Percentiles rank a stretch among this genome's conserved stretches.
phyloP scores from a whole-genome alignment of 768 basidiomycete species.

The Pleurotus eryngii region DNA sequence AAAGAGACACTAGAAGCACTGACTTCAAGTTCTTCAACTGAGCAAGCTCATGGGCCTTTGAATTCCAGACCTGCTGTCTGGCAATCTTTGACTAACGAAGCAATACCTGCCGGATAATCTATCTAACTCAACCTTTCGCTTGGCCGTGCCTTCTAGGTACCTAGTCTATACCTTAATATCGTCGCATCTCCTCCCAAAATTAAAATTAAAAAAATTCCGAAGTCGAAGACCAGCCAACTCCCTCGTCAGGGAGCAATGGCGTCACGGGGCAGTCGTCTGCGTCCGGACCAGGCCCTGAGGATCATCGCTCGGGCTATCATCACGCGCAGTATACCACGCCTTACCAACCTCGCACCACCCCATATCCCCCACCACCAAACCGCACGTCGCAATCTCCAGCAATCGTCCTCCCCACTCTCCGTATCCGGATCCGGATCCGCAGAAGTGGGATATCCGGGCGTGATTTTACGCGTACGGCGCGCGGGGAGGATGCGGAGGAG shows the following conservation, averaged over 20 bases:
- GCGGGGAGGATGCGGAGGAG: slow-evolving; percentile 48
- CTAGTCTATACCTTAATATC: slow-evolving; percentile 60
- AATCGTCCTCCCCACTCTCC: slow-evolving; percentile 52
- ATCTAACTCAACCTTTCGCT: background rate
- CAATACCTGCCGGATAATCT: no score
- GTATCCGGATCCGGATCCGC: slow-evolving; percentile 64
- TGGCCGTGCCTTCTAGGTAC: slow-evolving; percentile 38
- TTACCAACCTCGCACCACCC: slow-evolving; percentile 75
- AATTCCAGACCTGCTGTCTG: background rate
- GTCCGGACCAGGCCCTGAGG: background rate
- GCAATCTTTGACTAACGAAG: no score
- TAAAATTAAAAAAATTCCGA: slow-evolving; percentile 54
- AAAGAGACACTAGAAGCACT: slow-evolving; percentile 33
- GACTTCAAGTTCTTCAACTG: slow-evolving; percentile 28
- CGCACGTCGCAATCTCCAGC: slow-evolving; percentile 54
- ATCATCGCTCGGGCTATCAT: background rate
- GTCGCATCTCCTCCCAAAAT: slow-evolving; percentile 50
- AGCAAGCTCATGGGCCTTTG: slow-evolving; percentile 14
- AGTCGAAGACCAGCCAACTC: slow-evolving; percentile 7
- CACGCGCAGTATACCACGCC: slow-evolving; percentile 47
- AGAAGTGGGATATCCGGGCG: slow-evolving; percentile 72
- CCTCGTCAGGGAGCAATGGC: no score
- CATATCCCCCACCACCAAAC: slow-evolving; percentile 57
- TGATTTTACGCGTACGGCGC: slow-evolving; percentile 72
- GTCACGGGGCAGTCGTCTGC: no score